Conservation (phyloP, 257 asterid genomes). For the Nyctanthes arbortristis region DNA sequence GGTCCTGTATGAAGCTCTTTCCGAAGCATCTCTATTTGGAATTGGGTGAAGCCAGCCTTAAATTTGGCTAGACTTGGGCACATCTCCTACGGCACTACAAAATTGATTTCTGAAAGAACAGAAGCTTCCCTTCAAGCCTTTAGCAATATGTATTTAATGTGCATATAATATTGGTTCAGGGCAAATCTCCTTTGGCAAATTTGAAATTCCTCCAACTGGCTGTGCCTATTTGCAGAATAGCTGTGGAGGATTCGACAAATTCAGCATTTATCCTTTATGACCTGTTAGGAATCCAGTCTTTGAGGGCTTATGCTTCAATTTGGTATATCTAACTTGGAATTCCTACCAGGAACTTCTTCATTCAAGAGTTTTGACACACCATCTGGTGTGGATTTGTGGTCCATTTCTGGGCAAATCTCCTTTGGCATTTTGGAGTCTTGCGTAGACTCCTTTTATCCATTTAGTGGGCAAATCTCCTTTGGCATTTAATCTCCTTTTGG, state of each 20-base stretch:
- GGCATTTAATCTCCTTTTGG: constrained; percentile 54
- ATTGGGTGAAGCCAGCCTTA: constrained; percentile 28
- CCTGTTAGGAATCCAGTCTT: constrained; percentile 13
- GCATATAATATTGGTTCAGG: constrained; percentile 34
- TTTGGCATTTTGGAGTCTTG: constrained; percentile 68
- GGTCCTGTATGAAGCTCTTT: constrained; percentile 23
- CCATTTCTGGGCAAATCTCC: constrained; percentile 64
- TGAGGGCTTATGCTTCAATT: constrained; percentile 23
- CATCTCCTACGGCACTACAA: constrained; percentile 67
- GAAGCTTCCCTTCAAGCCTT: constrained; percentile 33
- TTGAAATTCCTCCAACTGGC: constrained; percentile 34
- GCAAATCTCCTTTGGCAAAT: constrained; percentile 75
- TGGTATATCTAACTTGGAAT: constrained; percentile 16
- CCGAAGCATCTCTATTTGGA: constrained; percentile 35
- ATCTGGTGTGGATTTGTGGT: constrained; percentile 26
- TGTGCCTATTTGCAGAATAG: constrained; percentile 17
- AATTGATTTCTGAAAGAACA: constrained; percentile 34
- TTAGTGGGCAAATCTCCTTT: constrained; percentile 22
- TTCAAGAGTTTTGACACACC: constrained; percentile 25
- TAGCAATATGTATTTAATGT: constrained; percentile 22
- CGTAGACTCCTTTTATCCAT: constrained; percentile 26
- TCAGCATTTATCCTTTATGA: constrained; percentile 13
- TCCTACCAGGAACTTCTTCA: constrained; percentile 24
- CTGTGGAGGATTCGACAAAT: constrained; percentile 25
- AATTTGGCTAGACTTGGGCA: constrained; percentile 39